A percentile compares a stretch with the other conserved stretches of the same genome.
Evolutionary conservation across 2,329 filamentous ascomycete genomes (phyloP).

Genomic region (Leptographium galeiforme): DNA sequence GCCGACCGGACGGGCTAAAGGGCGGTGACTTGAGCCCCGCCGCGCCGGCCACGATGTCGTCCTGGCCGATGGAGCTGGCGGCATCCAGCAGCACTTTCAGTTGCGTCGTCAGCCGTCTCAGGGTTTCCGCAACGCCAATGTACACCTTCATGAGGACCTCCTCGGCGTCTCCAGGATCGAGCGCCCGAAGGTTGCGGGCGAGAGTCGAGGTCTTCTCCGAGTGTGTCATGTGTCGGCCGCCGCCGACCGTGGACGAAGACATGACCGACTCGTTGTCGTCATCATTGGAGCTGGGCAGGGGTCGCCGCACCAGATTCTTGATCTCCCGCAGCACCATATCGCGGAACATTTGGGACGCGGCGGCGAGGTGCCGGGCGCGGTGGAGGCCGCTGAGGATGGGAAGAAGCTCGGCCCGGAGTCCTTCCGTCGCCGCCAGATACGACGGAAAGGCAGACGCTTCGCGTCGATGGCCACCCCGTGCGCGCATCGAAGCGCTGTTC

Average conservation of each 20-base stretch:
- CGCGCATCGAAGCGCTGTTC: constrained; percentile 62
- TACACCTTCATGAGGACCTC: constrained; percentile 72
- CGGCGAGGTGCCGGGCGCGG: constrained; percentile 63
- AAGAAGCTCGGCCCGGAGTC: constrained; percentile 56
- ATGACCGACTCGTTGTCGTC: constrained; percentile 87
- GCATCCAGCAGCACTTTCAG: constrained; percentile 92
- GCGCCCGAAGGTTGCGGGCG: constrained; percentile 71
- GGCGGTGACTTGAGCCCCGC: constrained; percentile 36
- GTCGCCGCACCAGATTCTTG: constrained; percentile 67
- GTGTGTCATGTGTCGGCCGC: constrained; percentile 55
- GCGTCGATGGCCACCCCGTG: constrained; percentile 52
- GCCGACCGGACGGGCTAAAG: constrained; percentile 32
- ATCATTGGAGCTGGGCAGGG: constrained; percentile 83
- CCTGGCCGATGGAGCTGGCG: constrained; percentile 56
- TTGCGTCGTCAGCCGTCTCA: constrained; percentile 76
- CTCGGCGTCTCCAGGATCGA: constrained; percentile 77
- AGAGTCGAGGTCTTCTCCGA: constrained; percentile 84
- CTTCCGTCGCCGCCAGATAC: constrained; percentile 62
- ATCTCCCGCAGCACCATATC: constrained; percentile 78
- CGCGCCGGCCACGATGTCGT: constrained; percentile 13
- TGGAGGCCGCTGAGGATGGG: constrained; percentile 67
- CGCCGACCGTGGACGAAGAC: constrained; percentile 62
- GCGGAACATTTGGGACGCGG: constrained; percentile 72
- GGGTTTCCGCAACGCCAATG: constrained; percentile 71
- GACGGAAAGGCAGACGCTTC: constrained; percentile 59